Evolutionary conservation across 495 filamentous ascomycete species (phyloP).

Genomic region (Hypomontagnella monticulosa): DNA sequence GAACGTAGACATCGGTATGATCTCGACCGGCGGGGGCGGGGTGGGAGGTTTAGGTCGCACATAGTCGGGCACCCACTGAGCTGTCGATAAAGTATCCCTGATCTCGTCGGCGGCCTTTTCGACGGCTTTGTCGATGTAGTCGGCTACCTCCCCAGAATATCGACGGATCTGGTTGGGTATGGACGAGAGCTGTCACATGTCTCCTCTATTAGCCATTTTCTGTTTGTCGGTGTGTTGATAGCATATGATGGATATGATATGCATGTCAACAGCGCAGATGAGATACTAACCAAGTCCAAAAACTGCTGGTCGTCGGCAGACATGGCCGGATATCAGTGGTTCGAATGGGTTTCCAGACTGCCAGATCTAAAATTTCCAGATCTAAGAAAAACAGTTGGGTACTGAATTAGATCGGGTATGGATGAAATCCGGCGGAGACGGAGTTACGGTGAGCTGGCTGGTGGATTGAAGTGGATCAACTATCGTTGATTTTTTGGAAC

Average conservation of each 20-base stretch:
- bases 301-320: slow-evolving; percentile 71
- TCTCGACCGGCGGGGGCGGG: slow-evolving; percentile 53
- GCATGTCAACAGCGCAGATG: not conserved
- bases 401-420: slow-evolving; percentile 8
- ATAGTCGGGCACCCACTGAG: slow-evolving; percentile 75
- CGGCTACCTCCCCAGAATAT: slow-evolving; percentile 72
- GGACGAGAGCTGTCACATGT: slow-evolving; percentile 68
- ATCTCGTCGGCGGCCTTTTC: slow-evolving; percentile 72
- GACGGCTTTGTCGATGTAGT: slow-evolving; percentile 79
- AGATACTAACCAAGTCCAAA: slow-evolving; percentile 64
- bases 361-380: too few relatives aligned
- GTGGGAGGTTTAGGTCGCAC: slow-evolving; percentile 67
- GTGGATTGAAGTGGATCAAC: slow-evolving; percentile 1
- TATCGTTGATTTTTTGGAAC: not conserved
- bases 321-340: slow-evolving; percentile 51
- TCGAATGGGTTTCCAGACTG: slow-evolving; percentile 6
- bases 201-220: slow-evolving; percentile 21
- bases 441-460: slow-evolving; percentile 24
- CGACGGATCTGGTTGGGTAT: slow-evolving; percentile 75
- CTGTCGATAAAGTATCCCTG: slow-evolving; percentile 68
- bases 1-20: slow-evolving; percentile 48
- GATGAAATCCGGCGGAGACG: slow-evolving; percentile 16
- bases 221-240: slow-evolving; percentile 16
- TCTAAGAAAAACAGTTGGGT: not conserved
- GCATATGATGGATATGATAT: slow-evolving; percentile 1